These are phyloP conservation scores for Fusarium sp. DNA, from an alignment of 2,329 filamentous ascomycete genomes.

Conservation along the genomic window DNA sequence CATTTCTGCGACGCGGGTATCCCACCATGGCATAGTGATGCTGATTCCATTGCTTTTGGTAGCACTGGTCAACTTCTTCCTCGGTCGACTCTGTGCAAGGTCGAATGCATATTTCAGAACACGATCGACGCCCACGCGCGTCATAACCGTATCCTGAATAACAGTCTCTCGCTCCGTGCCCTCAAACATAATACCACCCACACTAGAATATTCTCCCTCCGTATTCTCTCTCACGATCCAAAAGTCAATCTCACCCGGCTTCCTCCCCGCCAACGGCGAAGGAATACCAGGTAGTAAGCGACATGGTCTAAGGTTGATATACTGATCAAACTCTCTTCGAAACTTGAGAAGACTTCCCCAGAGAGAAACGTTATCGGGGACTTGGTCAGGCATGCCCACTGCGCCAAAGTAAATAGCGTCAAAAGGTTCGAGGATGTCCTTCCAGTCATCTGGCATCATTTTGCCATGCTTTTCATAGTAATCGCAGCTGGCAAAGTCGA, in stretches of 20 bases:
- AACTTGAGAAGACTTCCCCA: constrained; percentile 76
- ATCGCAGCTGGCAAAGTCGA: constrained; percentile 73
- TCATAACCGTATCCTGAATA: constrained; percentile 73
- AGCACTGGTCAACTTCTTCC: constrained; percentile 71
- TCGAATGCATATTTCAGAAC: constrained; percentile 74
- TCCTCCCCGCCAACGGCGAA: constrained; percentile 64
- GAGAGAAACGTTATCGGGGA: constrained; percentile 74
- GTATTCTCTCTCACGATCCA: constrained; percentile 75
- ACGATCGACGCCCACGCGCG: constrained; percentile 68
- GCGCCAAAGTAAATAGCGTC: constrained; percentile 77
- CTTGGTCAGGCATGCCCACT: constrained; percentile 65
- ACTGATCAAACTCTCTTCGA: constrained; percentile 74
- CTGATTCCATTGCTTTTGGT: constrained; percentile 75
- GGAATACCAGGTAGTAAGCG: constrained; percentile 69
- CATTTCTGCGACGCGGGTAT: constrained; percentile 67
- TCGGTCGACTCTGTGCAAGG: constrained; percentile 65
- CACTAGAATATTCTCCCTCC: constrained; percentile 74
- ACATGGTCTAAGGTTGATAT: constrained; percentile 74
- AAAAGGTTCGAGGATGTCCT: constrained; percentile 65
- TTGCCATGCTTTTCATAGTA: constrained; percentile 62
- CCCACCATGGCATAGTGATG: constrained; percentile 77
- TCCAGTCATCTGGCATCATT: constrained; percentile 58
- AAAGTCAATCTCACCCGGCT: constrained; percentile 71
- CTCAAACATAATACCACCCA: constrained; percentile 70
- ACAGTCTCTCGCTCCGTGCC: constrained; percentile 69